Evolutionary conservation across 1,139 yeast species (phyloP).

Genomic region (Candida sanyaensis): DNA sequence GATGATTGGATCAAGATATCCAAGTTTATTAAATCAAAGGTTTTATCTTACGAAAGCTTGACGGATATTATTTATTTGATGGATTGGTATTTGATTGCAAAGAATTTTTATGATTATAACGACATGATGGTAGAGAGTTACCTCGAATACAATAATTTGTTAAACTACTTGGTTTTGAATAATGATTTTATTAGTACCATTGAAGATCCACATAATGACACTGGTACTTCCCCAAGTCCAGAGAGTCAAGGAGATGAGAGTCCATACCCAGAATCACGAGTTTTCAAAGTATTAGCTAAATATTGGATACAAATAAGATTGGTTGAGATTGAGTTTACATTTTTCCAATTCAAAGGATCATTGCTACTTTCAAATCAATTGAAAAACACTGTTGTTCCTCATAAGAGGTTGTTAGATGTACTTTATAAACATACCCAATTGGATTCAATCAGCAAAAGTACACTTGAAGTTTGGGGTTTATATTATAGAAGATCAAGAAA

Average conservation of each 20-base stretch:
- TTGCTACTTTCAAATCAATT: constrained; percentile 30
- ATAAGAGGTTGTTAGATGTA: constrained; percentile 17
- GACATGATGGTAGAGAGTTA: constrained; percentile 28
- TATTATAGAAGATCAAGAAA: constrained; percentile 26
- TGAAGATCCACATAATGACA: constrained; percentile 15
- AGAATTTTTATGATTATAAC: constrained; percentile 24
- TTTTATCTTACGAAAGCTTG: constrained; percentile 21
- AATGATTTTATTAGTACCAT: constrained; percentile 26
- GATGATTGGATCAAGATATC: constrained; percentile 28
- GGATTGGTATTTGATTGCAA: constrained; percentile 32
- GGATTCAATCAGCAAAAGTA: constrained; percentile 14
- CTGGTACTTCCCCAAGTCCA: not conserved
- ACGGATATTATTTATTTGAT: constrained; percentile 29
- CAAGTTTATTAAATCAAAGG: constrained; percentile 21
- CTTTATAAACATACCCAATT: constrained; percentile 21
- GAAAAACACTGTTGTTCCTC: constrained; percentile 30
- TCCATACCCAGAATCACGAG: constrained; percentile 16
- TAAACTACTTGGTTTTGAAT: constrained; percentile 29
- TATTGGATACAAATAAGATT: constrained; percentile 34
- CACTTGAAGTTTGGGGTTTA: constrained; percentile 23
- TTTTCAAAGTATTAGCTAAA: constrained; percentile 22
- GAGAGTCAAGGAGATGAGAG: constrained; percentile 7
- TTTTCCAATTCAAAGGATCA: constrained; percentile 34
- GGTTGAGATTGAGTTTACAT: constrained; percentile 30
- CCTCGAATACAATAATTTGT: constrained; percentile 32